Percentiles rank a stretch among this genome's conserved stretches.
phyloP scores from a whole-genome alignment of 768 basidiomycete genomes.

The Mycena vulgaris region DNA sequence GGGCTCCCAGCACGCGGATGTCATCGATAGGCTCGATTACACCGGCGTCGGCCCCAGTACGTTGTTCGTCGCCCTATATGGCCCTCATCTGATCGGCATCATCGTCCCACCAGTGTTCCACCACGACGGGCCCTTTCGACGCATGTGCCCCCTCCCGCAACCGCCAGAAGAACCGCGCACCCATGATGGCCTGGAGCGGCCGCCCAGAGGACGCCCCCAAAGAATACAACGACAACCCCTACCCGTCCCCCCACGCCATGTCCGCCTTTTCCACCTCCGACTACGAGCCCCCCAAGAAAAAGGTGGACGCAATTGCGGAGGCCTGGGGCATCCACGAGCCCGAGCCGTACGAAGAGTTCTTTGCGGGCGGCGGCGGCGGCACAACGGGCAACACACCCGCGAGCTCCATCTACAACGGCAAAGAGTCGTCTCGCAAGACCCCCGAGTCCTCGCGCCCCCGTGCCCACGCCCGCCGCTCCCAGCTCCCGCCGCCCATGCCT shows the following conservation, averaged over 20 bases:
- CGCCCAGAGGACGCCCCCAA: constrained; percentile 59
- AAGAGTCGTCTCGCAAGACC: constrained; percentile 56
- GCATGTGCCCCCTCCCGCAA: constrained; percentile 94
- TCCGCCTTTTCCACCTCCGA: constrained; percentile 65
- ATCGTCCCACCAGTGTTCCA: constrained; percentile 78
- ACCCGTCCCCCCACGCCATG: constrained; percentile 66
- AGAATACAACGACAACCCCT: constrained; percentile 61
- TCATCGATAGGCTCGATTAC: constrained; percentile 91
- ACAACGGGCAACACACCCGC: constrained; percentile 70
- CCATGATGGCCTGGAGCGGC: constrained; percentile 83
- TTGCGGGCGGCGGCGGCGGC: constrained; percentile 79
- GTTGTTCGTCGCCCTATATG: constrained; percentile 48
- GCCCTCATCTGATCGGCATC: constrained; percentile 37
- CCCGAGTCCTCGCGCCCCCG: constrained; percentile 50
- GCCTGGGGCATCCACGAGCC: constrained; percentile 96
- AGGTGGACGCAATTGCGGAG: constrained; percentile 90
- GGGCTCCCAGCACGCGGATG: constrained; percentile 87
- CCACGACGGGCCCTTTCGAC: constrained; percentile 93
- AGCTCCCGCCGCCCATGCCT: constrained; percentile 86
- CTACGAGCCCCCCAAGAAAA: constrained; percentile 82
- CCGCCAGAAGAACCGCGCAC: constrained; percentile 82
- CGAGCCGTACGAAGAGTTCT: constrained; percentile 93
- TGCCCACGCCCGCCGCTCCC: constrained; percentile 61
- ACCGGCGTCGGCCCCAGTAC: constrained; percentile 88
- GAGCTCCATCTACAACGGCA: constrained; percentile 80